These are phyloP conservation scores for Trametopsis cervina DNA, from an alignment of 768 basidiomycete species.

Conservation along the genomic window DNA sequence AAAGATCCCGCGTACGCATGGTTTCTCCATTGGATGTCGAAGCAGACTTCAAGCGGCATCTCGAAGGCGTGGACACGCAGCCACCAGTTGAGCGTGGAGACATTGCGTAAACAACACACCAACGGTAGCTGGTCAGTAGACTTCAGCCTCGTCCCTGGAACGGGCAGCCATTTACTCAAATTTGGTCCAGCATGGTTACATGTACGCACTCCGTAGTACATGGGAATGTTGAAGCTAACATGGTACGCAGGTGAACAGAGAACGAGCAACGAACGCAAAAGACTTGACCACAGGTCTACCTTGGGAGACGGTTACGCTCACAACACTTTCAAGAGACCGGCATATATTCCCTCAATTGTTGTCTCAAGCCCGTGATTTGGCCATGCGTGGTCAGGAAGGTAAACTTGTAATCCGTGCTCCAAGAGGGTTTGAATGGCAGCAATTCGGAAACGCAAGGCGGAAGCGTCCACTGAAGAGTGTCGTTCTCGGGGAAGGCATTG, in stretches of 20 bases:
- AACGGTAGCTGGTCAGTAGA: constrained; percentile 87
- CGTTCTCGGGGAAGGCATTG: constrained; percentile 74
- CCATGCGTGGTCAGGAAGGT: constrained; percentile 81
- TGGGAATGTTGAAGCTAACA: neutral
- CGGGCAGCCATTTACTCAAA: constrained; percentile 88
- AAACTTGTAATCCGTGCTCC: constrained; percentile 95
- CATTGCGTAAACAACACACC: constrained; percentile 77
- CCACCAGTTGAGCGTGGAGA: constrained; percentile 94
- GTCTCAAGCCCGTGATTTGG: constrained; percentile 83
- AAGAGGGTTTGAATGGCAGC: constrained; percentile 95
- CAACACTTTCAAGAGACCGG: constrained; percentile 85
- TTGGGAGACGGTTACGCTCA: constrained; percentile 96
- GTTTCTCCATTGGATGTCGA: constrained; percentile 96
- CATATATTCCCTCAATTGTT: constrained; percentile 73
- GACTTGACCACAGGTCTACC: constrained; percentile 87
- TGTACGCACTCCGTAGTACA: constrained; percentile 34
- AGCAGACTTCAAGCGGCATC: constrained; percentile 43
- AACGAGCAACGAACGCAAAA: constrained; percentile 90
- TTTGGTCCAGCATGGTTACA: constrained; percentile 95
- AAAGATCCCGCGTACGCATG: constrained; percentile 94
- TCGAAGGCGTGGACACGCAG: constrained; percentile 53
- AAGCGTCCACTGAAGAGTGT: constrained; percentile 87
- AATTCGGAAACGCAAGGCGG: constrained; percentile 86
- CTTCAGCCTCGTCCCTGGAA: constrained; percentile 94
- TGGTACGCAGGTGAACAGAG: constrained; percentile 75